Conservation (phyloP, 2,329 filamentous ascomycete genomes). For the Hymenoscyphus repandus region DNA sequence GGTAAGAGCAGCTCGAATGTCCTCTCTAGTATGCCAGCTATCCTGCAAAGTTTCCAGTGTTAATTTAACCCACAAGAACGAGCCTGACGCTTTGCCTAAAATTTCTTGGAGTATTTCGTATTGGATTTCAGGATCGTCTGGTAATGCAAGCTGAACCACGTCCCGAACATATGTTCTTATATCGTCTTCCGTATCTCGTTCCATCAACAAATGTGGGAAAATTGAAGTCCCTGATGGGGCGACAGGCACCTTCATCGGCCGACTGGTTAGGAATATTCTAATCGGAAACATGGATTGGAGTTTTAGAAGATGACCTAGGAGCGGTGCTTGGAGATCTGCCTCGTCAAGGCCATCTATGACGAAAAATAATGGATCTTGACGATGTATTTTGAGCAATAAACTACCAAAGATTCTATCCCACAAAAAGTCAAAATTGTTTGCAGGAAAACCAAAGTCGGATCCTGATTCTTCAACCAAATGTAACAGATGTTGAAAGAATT, state of each 20-base stretch:
- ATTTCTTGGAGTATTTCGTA: not conserved
- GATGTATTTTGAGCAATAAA: slow-evolving; percentile 12
- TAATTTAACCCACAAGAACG: not conserved
- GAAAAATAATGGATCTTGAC: slow-evolving; percentile 9
- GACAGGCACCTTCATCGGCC: not conserved
- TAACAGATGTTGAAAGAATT: not conserved
- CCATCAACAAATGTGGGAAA: not conserved
- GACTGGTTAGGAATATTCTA: not conserved
- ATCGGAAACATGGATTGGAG: not conserved
- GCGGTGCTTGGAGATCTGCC: slow-evolving; percentile 1
- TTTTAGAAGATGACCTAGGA: not conserved
- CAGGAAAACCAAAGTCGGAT: not conserved
- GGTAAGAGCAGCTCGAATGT: slow-evolving; percentile 11
- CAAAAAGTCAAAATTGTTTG: slow-evolving; percentile 3
- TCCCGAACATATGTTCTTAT: not conserved
- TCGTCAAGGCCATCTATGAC: slow-evolving; percentile 22
- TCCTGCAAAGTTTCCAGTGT: slow-evolving; percentile 2
- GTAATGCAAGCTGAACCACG: not conserved
- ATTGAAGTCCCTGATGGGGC: not conserved
- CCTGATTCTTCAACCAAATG: slow-evolving; percentile 10
- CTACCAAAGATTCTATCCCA: slow-evolving; percentile 16
- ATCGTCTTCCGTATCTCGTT: not conserved
- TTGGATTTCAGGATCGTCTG: not conserved
- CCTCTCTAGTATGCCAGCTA: not conserved
- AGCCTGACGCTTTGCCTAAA: not conserved